These are phyloP conservation scores for Colletotrichum cereale DNA, from an alignment of 2,329 filamentous ascomycete genomes.

Conservation along the genomic window DNA sequence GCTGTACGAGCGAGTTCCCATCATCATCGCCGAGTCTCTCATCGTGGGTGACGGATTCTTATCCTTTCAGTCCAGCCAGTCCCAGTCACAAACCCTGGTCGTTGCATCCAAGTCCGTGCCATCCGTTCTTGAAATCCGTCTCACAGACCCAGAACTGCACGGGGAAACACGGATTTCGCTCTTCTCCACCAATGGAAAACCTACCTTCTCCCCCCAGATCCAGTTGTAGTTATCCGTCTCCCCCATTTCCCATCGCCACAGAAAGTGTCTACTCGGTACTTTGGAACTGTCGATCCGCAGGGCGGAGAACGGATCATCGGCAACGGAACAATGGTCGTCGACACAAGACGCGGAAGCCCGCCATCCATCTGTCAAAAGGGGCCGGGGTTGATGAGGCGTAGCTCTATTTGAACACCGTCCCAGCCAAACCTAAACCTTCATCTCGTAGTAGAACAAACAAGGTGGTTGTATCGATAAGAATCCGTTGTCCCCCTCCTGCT, in stretches of 20 bases:
- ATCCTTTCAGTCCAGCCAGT: slow-evolving; percentile 6
- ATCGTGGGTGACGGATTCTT: slow-evolving; percentile 22
- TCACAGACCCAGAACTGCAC: background rate
- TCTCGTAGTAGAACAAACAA: background rate
- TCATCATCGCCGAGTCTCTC: background rate
- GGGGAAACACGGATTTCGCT: slow-evolving; percentile 26
- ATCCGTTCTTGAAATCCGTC: slow-evolving; percentile 13
- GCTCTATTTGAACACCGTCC: slow-evolving; percentile 8
- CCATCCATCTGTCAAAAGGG: slow-evolving; percentile 19
- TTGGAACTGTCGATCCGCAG: slow-evolving; percentile 1
- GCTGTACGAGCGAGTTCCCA: background rate
- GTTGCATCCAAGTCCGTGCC: slow-evolving; percentile 14
- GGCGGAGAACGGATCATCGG: slow-evolving; percentile 21
- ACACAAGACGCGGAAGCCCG: slow-evolving; percentile 1
- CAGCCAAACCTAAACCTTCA: background rate
- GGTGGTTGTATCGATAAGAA: slow-evolving; percentile 11
- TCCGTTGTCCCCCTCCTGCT: background rate
- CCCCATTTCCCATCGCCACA: slow-evolving; percentile 1
- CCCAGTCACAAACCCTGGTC: background rate
- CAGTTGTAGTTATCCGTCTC: background rate
- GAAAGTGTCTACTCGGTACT: background rate
- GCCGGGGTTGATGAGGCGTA: background rate
- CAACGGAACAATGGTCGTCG: slow-evolving; percentile 20
- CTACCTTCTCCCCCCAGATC: slow-evolving; percentile 7
- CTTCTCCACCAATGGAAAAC: slow-evolving; percentile 29